A percentile compares a stretch with the other conserved stretches of the same genome.
Evolutionary conservation across 768 basidiomycete genomes (phyloP).

Genomic region (Mycena pura): DNA sequence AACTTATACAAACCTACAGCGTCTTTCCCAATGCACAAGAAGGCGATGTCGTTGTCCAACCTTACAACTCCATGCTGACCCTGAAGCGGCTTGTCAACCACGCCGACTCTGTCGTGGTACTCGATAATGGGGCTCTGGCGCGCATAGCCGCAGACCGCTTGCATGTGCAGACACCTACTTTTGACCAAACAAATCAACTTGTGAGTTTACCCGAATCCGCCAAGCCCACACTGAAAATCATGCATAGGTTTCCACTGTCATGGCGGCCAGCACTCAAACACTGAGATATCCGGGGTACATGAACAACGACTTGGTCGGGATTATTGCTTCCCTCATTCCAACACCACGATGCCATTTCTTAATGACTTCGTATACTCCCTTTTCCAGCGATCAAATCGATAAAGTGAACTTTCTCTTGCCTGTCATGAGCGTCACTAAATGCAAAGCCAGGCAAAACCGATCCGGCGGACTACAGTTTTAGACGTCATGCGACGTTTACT

Average conservation of each 20-base stretch:
- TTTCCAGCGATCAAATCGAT: constrained; percentile 96
- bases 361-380: constrained; percentile 98
- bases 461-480: constrained; percentile 93
- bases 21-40: constrained; percentile 96
- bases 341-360: constrained; percentile 98
- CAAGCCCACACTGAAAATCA: not conserved
- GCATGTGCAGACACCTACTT: constrained; percentile 85
- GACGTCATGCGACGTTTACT: constrained; percentile 98
- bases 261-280: constrained; percentile 97
- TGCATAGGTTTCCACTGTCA: constrained; percentile 89
- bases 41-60: constrained; percentile 97
- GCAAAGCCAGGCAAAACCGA: constrained; percentile 80
- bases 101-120: constrained; percentile 95
- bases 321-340: constrained; percentile 95
- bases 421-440: not conserved
- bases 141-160: constrained; percentile 93
- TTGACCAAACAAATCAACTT: constrained; percentile 92
- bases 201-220: constrained; percentile 49
- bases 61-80: constrained; percentile 94
- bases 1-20: constrained; percentile 98
- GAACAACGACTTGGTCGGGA: constrained; percentile 99
- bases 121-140: constrained; percentile 94
- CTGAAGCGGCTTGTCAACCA: constrained; percentile 94
- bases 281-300: constrained; percentile 97
- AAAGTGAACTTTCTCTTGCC: constrained; percentile 62